phyloP scores from a whole-genome alignment of 768 basidiomycete species.

The Leccinum disarticulatum region DNA sequence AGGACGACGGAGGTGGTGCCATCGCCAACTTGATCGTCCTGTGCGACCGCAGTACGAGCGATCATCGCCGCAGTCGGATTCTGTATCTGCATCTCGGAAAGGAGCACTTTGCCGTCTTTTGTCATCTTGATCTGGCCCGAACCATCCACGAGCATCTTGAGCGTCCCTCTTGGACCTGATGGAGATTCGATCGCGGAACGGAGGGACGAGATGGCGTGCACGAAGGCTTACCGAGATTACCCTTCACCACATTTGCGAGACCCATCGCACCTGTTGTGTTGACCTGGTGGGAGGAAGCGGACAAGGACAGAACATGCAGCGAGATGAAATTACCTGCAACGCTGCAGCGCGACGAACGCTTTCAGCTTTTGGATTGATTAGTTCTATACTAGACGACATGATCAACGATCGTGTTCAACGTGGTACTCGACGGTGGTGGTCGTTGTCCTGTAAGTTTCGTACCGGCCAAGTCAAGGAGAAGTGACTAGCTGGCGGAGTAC shows the following conservation, averaged over 20 bases:
- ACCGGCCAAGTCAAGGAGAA: background rate
- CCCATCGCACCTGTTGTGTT: slow-evolving; percentile 95
- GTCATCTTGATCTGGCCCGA: slow-evolving; percentile 99
- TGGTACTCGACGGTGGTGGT: slow-evolving; percentile 19
- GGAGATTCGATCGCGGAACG: slow-evolving; percentile 26
- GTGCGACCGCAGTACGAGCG: slow-evolving; percentile 95
- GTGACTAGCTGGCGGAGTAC: slow-evolving; percentile 26
- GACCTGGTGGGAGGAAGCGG: slow-evolving; percentile 51
- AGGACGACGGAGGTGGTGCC: slow-evolving; percentile 97
- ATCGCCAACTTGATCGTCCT: slow-evolving; percentile 99
- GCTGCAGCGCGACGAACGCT: slow-evolving; percentile 88
- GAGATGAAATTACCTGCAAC: slow-evolving; percentile 63
- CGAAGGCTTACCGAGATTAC: slow-evolving; percentile 79
- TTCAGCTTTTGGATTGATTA: slow-evolving; percentile 96
- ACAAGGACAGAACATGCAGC: slow-evolving; percentile 18
- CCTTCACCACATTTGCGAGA: slow-evolving; percentile 94
- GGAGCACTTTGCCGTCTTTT: slow-evolving; percentile 97
- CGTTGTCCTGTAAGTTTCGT: slow-evolving; percentile 9
- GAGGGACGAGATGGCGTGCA: slow-evolving; percentile 15
- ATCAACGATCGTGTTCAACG: slow-evolving; percentile 24
- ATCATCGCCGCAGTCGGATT: slow-evolving; percentile 99
- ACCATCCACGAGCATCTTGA: slow-evolving; percentile 99
- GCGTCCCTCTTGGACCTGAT: slow-evolving; percentile 90
- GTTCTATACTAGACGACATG: slow-evolving; percentile 83
- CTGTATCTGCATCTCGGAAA: slow-evolving; percentile 99